These are phyloP conservation scores for Aspergillus avenaceus DNA, from an alignment of 495 filamentous ascomycete genomes.

Conservation along the genomic window DNA sequence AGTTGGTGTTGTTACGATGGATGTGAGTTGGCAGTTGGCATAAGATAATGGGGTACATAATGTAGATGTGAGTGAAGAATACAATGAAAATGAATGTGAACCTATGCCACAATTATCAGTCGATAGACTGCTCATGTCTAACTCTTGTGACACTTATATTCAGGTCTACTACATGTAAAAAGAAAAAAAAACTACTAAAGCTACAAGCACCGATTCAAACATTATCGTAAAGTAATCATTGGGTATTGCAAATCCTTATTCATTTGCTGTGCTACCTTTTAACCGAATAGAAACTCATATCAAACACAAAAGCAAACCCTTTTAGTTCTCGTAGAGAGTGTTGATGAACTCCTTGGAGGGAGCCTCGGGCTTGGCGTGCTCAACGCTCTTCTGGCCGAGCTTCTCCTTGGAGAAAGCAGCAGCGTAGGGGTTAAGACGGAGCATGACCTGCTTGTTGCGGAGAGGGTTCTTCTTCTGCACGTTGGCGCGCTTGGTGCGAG, in stretches of 20 bases:
- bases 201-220: constrained; percentile 2
- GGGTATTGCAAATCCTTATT: constrained; percentile 23
- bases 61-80: no score
- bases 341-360: constrained; percentile 47
- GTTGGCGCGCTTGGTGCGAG: constrained; percentile 80
- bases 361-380: constrained; percentile 50
- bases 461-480: constrained; percentile 99
- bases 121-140: no score
- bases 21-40: no score
- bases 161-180: neutral
- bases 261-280: constrained; percentile 23
- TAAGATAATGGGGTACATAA: no score
- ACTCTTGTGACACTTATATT: no score
- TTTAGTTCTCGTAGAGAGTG: constrained; percentile 53
- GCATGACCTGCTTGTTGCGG: constrained; percentile 92
- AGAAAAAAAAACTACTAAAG: no score
- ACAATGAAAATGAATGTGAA: no score
- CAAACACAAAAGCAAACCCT: constrained; percentile 6
- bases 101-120: no score
- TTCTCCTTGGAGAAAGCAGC: constrained; percentile 78
- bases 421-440: constrained; percentile 96
- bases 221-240: constrained; percentile 10
- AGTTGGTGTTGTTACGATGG: no score
- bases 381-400: constrained; percentile 60
- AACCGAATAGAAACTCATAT: constrained; percentile 13